A percentile compares a stretch with the other conserved stretches of the same genome.
Evolutionary conservation across 2,329 filamentous ascomycete genomes (phyloP).

Genomic region (Cladorrhinum sp.): DNA sequence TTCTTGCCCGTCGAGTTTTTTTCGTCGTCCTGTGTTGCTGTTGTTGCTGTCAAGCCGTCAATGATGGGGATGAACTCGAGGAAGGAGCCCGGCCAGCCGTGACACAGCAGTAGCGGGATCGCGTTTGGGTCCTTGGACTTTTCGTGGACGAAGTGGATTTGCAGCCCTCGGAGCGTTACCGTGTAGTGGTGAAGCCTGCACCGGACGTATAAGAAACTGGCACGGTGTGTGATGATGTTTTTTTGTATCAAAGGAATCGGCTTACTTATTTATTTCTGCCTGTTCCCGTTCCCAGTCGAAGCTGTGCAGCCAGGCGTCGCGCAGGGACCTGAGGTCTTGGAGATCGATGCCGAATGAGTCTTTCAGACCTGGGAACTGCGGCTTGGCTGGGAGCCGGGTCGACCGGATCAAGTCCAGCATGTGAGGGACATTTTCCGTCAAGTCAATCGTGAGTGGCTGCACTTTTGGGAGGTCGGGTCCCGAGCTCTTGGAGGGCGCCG

Average conservation of each 20-base stretch:
- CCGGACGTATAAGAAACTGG: too few relatives aligned
- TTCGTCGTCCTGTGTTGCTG: too few relatives aligned
- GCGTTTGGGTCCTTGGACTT: constrained; percentile 20
- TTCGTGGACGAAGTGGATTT: constrained; percentile 20
- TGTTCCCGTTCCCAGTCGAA: constrained; percentile 17
- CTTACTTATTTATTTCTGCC: constrained; percentile 11
- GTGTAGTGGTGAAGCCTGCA: constrained; percentile 16
- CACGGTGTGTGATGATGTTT: too few relatives aligned
- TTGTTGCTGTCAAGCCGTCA: neutral
- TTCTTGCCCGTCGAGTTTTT: neutral
- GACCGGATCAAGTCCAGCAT: constrained; percentile 11
- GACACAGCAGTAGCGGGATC: constrained; percentile 28
- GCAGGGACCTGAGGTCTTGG: constrained; percentile 2
- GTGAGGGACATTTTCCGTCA: constrained; percentile 7
- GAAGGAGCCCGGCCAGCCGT: constrained; percentile 41
- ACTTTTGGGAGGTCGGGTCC: neutral
- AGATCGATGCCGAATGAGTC: constrained; percentile 10
- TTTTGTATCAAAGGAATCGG: too few relatives aligned
- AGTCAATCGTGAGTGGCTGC: constrained; percentile 9
- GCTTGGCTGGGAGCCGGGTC: constrained; percentile 7
- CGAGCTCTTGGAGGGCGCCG: neutral
- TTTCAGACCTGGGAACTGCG: neutral
- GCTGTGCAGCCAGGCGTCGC: constrained; percentile 6
- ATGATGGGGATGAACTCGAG: constrained; percentile 40
- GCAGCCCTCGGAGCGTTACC: constrained; percentile 3